phyloP scores from a whole-genome alignment of 2,329 filamentous ascomycete species.

The Colletotrichum destructivum region DNA sequence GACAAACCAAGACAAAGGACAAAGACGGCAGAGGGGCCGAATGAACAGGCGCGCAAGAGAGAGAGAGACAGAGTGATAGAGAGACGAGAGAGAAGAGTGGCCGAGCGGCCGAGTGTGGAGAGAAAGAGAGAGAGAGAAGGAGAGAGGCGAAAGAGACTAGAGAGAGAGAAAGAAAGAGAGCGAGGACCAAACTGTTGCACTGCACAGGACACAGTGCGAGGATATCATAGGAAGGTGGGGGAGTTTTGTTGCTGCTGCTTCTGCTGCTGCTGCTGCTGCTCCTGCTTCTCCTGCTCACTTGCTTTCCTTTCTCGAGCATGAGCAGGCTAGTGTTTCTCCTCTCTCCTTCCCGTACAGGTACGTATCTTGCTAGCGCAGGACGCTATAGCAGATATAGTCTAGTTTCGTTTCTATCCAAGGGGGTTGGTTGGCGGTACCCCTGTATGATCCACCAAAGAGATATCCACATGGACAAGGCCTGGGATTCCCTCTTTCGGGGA shows the following conservation, averaged over 20 bases:
- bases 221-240: not conserved
- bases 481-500: constrained; percentile 40
- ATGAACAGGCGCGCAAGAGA: not conserved
- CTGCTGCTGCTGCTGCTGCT: not conserved
- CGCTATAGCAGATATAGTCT: not conserved
- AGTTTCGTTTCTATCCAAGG: not conserved
- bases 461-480: constrained; percentile 28
- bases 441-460: not conserved
- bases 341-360: not conserved
- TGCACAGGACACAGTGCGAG: constrained; percentile 1
- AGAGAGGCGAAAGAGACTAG: not conserved
- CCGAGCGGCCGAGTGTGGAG: constrained; percentile 16
- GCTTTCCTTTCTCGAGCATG: not conserved
- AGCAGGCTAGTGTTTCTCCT: not conserved
- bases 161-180: not conserved
- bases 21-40: not conserved
- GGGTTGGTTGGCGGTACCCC: constrained; percentile 28
- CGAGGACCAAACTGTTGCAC: constrained; percentile 1
- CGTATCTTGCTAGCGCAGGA: not conserved
- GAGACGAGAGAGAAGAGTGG: constrained; percentile 17
- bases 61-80: constrained; percentile 13
- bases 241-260: too few relatives aligned
- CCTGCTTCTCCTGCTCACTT: not conserved
- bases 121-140: not conserved
- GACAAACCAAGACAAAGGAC: constrained; percentile 11